These are phyloP conservation scores for Begonia peltatifolia DNA, from an alignment of 306 rosid genomes.

Conservation along the genomic window DNA sequence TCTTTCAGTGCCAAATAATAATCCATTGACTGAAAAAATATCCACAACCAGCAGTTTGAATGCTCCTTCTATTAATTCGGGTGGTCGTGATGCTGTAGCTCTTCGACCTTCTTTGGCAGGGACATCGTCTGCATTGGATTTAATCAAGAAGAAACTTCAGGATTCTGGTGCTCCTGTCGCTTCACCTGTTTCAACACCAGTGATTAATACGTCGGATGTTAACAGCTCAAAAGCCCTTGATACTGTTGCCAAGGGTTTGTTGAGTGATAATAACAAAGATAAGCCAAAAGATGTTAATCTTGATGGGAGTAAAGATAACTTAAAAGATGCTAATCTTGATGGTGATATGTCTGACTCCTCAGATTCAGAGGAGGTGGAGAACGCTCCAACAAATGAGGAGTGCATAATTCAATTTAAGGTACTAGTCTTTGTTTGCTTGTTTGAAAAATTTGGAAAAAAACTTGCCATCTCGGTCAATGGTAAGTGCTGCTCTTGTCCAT, in stretches of 20 bases:
- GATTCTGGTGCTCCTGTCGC: slow-evolving; percentile 75
- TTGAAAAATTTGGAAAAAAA: neutral
- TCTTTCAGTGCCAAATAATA: slow-evolving; percentile 36
- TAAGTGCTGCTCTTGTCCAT: no score
- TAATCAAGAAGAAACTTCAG: slow-evolving; percentile 90
- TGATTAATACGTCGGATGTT: slow-evolving; percentile 40
- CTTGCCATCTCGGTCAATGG: no score
- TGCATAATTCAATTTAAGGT: slow-evolving; percentile 83
- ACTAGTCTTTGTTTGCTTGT: slow-evolving; percentile 10
- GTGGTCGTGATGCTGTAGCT: slow-evolving; percentile 89
- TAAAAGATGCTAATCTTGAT: slow-evolving; percentile 66
- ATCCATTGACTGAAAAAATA: slow-evolving; percentile 51
- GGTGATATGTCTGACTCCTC: slow-evolving; percentile 67
- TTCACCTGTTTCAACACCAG: slow-evolving; percentile 42
- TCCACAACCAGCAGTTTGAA: slow-evolving; percentile 50
- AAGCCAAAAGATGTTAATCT: slow-evolving; percentile 68
- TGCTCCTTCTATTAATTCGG: slow-evolving; percentile 81
- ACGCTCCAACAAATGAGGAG: slow-evolving; percentile 86
- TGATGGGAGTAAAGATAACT: slow-evolving; percentile 63
- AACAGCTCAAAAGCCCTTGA: slow-evolving; percentile 65
- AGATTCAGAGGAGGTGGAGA: slow-evolving; percentile 82
- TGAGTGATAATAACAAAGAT: slow-evolving; percentile 55
- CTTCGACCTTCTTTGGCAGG: slow-evolving; percentile 40
- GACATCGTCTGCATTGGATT: slow-evolving; percentile 77
- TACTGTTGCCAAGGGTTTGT: slow-evolving; percentile 43